Evolutionary conservation across 2,329 filamentous ascomycete genomes (phyloP), one percentile per base, ranked within the genome.

Genomic region (Rutstroemia sp.): DNA sequence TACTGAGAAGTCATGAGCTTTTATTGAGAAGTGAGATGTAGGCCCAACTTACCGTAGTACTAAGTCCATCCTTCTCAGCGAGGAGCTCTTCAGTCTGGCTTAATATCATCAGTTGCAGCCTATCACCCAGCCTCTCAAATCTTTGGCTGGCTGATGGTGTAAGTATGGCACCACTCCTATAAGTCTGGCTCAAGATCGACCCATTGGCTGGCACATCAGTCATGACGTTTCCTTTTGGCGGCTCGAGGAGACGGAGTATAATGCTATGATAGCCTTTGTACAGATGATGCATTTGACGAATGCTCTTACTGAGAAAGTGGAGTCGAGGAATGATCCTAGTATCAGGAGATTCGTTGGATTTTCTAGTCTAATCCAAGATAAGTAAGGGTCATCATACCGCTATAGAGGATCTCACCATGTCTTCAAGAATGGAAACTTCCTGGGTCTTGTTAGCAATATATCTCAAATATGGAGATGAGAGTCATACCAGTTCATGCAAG

Each of bases 31-130:
- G 9, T 45, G 8, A 45, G 39, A n/a, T 25, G 12, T 48, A 41
- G 25, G 19, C 37, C 44, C 10, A 9, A 49, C 44, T 14, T 69
- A 86, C 85, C 67, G 89, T 82, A 60, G 81, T 80, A 3, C 87
- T 84, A 25, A 91, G 73, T 0, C 82, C 82, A 25, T 86, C 83
- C 66, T 89, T 89, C 69, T 89, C 86, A 27, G 80, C 80, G 21
- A 89, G 70, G 57, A 81, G 82, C 63, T 84, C 82, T 51, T 80
- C 73, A 25, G 84, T 82, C 57, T 83, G 80, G 62, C 77, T 80
- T 42, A 86, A 68, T 58, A 84, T 83, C 49, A 86, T 78, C 42
- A 84, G 72, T 55, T 79, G 73, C 54, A 86, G 75, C 45, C 81
- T 76, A 63, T 85, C 80, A 58, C 77, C 75, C 2, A 87, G 71